Conservation (phyloP, 2,329 filamentous ascomycete species). For the Rhinocladiella similis region DNA sequence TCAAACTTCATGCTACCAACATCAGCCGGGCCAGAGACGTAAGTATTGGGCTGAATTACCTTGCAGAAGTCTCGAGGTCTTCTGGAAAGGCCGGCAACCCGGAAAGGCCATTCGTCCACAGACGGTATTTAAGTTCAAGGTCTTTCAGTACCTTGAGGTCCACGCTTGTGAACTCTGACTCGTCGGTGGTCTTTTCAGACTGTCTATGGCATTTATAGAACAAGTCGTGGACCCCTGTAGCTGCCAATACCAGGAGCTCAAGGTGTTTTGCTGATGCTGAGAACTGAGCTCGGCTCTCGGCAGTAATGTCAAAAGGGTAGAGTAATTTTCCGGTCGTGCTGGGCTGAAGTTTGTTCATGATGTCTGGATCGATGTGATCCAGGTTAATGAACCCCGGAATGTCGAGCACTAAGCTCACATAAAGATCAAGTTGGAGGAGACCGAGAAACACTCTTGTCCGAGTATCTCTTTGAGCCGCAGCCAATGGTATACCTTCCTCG, state of each 20-base stretch:
- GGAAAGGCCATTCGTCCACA: conserved; percentile 22
- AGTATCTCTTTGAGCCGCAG: conserved; percentile 12
- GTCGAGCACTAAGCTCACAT: conserved; percentile 23
- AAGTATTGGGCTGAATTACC: background rate
- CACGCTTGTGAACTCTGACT: conserved; percentile 5
- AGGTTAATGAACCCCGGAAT: conserved; percentile 22
- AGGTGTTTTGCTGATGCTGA: conserved; percentile 13
- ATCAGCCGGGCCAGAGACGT: background rate
- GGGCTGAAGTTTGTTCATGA: conserved; percentile 7
- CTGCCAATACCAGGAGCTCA: conserved; percentile 7
- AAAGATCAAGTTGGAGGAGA: conserved; percentile 22
- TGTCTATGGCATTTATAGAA: background rate
- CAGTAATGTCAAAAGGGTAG: conserved; percentile 1
- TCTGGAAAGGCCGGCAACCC: conserved; percentile 4
- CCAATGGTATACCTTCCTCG: conserved; percentile 4
- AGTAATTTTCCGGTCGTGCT: conserved; percentile 1
- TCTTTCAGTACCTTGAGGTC: conserved; percentile 14
- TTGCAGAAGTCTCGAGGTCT: conserved; percentile 9
- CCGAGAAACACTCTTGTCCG: conserved; percentile 16
- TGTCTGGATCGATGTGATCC: conserved; percentile 11
- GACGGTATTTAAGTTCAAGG: conserved; percentile 16
- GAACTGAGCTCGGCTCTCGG: conserved; percentile 11
- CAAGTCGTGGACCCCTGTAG: conserved; percentile 7
- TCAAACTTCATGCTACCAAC: conserved; percentile 17
- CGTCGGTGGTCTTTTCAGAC: background rate